Conservation (phyloP, 2,329 filamentous ascomycete genomes). For the Reticulascus tulasneorum region DNA sequence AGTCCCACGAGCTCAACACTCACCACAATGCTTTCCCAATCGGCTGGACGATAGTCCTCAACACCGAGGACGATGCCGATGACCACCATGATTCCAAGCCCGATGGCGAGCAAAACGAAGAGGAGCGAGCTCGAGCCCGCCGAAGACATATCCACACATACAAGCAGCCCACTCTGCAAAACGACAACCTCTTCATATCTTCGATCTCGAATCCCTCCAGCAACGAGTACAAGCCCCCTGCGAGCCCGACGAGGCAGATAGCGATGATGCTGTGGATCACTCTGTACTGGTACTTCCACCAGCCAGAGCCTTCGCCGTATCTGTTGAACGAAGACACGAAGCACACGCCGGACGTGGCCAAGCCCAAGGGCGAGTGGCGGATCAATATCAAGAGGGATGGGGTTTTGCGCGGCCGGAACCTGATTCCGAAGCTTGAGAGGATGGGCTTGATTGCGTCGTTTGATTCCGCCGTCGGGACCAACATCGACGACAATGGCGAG, state of each 20-base stretch:
- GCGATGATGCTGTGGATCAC: conserved; percentile 97
- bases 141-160: conserved; percentile 58
- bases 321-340: conserved; percentile 60
- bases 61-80: conserved; percentile 52
- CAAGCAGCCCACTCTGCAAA: conserved; percentile 67
- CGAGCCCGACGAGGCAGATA: conserved; percentile 80
- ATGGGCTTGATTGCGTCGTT: conserved; percentile 82
- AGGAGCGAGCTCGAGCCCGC: conserved; percentile 16
- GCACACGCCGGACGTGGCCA: conserved; percentile 63
- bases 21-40: conserved; percentile 71
- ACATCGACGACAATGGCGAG: conserved; percentile 56
- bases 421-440: conserved; percentile 85
- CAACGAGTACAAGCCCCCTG: conserved; percentile 73
- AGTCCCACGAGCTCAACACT: conserved; percentile 68
- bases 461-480: conserved; percentile 69
- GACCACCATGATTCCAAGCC: conserved; percentile 17
- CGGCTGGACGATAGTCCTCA: conserved; percentile 86
- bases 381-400: conserved; percentile 82
- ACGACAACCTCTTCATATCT: conserved; percentile 86
- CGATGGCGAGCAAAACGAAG: conserved; percentile 26
- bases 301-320: conserved; percentile 65
- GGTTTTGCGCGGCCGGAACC: conserved; percentile 77
- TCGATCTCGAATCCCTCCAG: conserved; percentile 82
- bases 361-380: conserved; percentile 80
- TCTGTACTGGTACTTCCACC: conserved; percentile 96